A percentile compares a stretch with the other conserved stretches of the same genome.
Conservation (phyloP, 1,284 basidiomycete genomes). For the Flammula alnicola region DNA sequence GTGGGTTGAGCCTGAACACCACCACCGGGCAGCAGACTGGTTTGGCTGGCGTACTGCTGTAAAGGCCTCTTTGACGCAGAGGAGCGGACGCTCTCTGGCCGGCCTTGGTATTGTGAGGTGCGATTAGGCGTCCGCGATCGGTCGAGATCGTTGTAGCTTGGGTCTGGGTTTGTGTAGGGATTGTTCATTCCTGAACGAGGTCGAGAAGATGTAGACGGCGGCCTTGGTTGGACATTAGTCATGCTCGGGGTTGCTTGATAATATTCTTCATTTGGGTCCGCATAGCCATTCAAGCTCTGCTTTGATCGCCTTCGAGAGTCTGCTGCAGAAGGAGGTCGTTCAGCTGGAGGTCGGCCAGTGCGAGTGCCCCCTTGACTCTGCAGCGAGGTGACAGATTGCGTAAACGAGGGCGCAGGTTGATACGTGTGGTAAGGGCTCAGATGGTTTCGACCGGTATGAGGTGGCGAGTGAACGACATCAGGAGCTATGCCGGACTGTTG, state of each 20-base stretch:
- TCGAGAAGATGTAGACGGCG: conserved; percentile 10
- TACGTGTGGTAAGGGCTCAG: conserved; percentile 30
- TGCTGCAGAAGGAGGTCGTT: conserved; percentile 13
- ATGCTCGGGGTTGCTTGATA: conserved; percentile 3
- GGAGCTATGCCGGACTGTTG: conserved; percentile 28
- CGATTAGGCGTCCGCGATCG: background rate
- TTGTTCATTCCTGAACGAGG: conserved; percentile 1
- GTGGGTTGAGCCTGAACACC: conserved; percentile 7
- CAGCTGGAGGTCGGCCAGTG: background rate
- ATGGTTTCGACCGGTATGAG: conserved; percentile 30
- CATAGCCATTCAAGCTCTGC: conserved; percentile 11
- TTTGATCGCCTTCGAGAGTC: conserved; percentile 13
- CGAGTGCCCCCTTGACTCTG: conserved; percentile 16
- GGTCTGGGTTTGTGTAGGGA: background rate
- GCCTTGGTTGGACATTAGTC: conserved; percentile 9
- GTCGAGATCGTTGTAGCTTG: background rate
- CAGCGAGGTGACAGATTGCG: conserved; percentile 21
- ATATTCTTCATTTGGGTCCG: conserved; percentile 1
- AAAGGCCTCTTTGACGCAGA: conserved; percentile 14
- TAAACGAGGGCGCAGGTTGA: conserved; percentile 16
- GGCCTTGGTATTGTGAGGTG: conserved; percentile 6
- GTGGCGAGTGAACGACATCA: conserved; percentile 27
- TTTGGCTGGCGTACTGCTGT: conserved; percentile 11
- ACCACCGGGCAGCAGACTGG: conserved; percentile 10
- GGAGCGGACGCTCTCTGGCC: conserved; percentile 19